Evolutionary conservation across 2,329 filamentous ascomycete genomes (phyloP).

Genomic region (Colletotrichum tabaci): DNA sequence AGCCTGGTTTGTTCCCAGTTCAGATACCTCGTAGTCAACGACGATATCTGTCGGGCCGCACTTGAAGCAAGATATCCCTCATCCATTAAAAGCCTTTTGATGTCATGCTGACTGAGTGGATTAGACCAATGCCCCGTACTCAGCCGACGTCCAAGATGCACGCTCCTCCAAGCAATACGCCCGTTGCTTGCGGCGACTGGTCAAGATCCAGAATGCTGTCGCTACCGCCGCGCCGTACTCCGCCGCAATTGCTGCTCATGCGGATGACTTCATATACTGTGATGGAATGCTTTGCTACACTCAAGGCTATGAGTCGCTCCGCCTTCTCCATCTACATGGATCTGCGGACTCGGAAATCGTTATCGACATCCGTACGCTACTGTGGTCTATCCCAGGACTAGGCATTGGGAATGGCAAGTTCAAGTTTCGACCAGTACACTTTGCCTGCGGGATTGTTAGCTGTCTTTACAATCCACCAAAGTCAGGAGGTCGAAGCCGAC

Average conservation of each 20-base stretch:
- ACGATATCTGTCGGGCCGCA: slow-evolving; percentile 69
- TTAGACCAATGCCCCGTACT: slow-evolving; percentile 45
- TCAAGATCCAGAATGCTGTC: slow-evolving; percentile 73
- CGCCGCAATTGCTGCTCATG: slow-evolving; percentile 71
- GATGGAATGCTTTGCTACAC: slow-evolving; percentile 78
- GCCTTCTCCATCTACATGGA: slow-evolving; percentile 71
- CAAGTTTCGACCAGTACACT: slow-evolving; percentile 70
- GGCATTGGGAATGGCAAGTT: slow-evolving; percentile 53
- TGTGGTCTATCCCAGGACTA: not conserved
- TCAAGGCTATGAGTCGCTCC: slow-evolving; percentile 61
- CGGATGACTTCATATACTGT: slow-evolving; percentile 73
- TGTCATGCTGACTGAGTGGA: slow-evolving; percentile 43
- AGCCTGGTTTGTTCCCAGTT: slow-evolving; percentile 68
- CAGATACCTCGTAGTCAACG: slow-evolving; percentile 64
- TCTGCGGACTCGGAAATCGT: slow-evolving; percentile 67
- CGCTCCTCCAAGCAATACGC: slow-evolving; percentile 56
- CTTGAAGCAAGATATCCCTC: slow-evolving; percentile 65
- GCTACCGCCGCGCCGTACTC: slow-evolving; percentile 74
- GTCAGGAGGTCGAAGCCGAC: slow-evolving; percentile 58
- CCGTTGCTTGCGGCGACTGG: slow-evolving; percentile 70
- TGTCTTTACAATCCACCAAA: slow-evolving; percentile 67
- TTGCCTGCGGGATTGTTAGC: slow-evolving; percentile 69
- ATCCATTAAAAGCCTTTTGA: not conserved
- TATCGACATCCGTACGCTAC: slow-evolving; percentile 55
- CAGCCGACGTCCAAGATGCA: slow-evolving; percentile 45